phyloP scores from a whole-genome alignment of 2,329 filamentous ascomycete genomes.

The Davidsoniella neocaledoniae region DNA sequence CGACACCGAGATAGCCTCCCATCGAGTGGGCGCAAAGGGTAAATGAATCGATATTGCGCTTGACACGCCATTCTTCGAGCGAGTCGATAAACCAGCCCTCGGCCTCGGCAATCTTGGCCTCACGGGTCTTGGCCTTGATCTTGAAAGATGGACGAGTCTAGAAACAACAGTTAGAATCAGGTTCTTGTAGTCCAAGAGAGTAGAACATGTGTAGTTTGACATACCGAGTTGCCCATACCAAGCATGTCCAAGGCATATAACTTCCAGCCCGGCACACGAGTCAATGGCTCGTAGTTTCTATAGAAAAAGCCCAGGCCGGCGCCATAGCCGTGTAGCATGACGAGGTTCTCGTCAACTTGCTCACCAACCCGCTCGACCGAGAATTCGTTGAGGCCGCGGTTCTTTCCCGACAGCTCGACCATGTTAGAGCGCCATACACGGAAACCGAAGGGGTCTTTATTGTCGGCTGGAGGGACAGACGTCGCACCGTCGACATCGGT shows the following conservation, averaged over 20 bases:
- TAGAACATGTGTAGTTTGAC: not conserved
- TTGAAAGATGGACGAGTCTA: conserved; percentile 61
- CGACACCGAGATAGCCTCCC: conserved; percentile 86
- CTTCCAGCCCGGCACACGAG: conserved; percentile 64
- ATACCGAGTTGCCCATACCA: conserved; percentile 70
- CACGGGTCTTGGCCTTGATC: conserved; percentile 64
- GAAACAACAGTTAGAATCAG: not conserved
- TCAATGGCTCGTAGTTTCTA: conserved; percentile 87
- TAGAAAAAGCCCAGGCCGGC: conserved; percentile 96
- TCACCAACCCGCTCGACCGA: conserved; percentile 73
- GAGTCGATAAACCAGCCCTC: conserved; percentile 95
- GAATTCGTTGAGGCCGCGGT: conserved; percentile 83
- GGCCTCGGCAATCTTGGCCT: conserved; percentile 70
- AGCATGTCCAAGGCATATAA: conserved; percentile 89
- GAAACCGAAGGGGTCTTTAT: conserved; percentile 63
- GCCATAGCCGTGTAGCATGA: conserved; percentile 94
- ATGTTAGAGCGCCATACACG: conserved; percentile 74
- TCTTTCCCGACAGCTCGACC: conserved; percentile 68
- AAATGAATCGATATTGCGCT: conserved; percentile 79
- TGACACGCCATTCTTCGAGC: conserved; percentile 84
- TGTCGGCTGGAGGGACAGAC: conserved; percentile 29
- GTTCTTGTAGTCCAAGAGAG: not conserved
- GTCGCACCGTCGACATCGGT: conserved; percentile 26
- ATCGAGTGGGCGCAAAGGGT: conserved; percentile 86
- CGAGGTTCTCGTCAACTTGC: conserved; percentile 64